phyloP scores from a whole-genome alignment of 2,329 filamentous ascomycete species.

The Didymella lethalis region DNA sequence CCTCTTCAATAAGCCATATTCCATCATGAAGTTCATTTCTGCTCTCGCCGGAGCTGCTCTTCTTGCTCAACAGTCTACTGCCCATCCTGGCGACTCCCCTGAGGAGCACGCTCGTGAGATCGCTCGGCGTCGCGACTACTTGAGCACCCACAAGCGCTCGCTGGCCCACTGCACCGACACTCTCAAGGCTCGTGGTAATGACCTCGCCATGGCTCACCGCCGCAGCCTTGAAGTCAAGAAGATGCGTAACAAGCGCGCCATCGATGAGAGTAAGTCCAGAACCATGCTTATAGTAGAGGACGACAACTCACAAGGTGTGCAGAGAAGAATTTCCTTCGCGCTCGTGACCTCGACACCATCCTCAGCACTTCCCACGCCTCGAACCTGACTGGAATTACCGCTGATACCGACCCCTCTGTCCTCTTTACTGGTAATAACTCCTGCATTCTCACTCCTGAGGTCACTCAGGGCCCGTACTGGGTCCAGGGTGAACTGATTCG shows the following conservation, averaged over 20 bases:
- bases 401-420: slow-evolving; percentile 35
- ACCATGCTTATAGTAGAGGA: neutral
- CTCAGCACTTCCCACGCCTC: slow-evolving; percentile 42
- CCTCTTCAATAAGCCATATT: slow-evolving; percentile 4
- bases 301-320: slow-evolving; percentile 16
- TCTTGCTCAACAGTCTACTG: slow-evolving; percentile 38
- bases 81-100: slow-evolving; percentile 51
- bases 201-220: slow-evolving; percentile 53
- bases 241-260: slow-evolving; percentile 51
- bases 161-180: slow-evolving; percentile 53
- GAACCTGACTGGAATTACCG: slow-evolving; percentile 41
- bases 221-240: slow-evolving; percentile 52
- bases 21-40: slow-evolving; percentile 37
- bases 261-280: slow-evolving; percentile 27
- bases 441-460: slow-evolving; percentile 47
- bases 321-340: slow-evolving; percentile 40
- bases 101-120: slow-evolving; percentile 47
- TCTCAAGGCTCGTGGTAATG: slow-evolving; percentile 51
- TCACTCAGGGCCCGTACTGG: slow-evolving; percentile 48
- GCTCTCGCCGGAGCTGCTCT: slow-evolving; percentile 38
- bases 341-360: slow-evolving; percentile 40
- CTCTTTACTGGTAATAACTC: slow-evolving; percentile 46
- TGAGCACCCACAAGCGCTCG: slow-evolving; percentile 50
- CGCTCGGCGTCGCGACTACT: slow-evolving; percentile 47
- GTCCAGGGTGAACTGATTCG: slow-evolving; percentile 62